phyloP scores from a whole-genome alignment of 176 grass and related monocot genomes.

The Eleusine indica region DNA sequence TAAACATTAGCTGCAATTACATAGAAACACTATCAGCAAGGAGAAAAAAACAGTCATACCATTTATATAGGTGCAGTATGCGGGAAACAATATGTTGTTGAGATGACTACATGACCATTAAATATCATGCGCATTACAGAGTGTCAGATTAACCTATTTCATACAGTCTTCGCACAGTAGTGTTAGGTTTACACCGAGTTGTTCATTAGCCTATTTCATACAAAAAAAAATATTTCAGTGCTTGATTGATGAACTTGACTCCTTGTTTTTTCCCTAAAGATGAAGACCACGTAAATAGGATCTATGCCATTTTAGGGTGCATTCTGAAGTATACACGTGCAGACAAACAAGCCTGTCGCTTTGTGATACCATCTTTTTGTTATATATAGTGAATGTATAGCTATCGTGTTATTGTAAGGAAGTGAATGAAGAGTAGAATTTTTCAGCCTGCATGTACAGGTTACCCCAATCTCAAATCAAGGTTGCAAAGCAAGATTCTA shows the following conservation, averaged over 20 bases:
- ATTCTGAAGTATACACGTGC: not conserved
- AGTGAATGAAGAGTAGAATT: conserved; percentile 19
- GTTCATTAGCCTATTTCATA: not conserved
- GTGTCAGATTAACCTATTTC: not conserved
- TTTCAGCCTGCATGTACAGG: not conserved
- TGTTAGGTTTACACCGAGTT: not conserved
- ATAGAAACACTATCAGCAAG: conserved; percentile 46
- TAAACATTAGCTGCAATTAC: conserved; percentile 88
- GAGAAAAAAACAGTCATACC: not conserved
- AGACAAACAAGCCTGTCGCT: not conserved
- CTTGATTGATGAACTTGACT: not conserved
- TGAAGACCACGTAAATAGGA: not conserved
- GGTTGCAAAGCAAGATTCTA: conserved; percentile 1
- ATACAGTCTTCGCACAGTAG: not conserved
- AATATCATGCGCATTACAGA: not conserved
- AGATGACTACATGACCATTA: conserved; percentile 8
- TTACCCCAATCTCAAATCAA: conserved; percentile 13
- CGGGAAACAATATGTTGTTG: not conserved
- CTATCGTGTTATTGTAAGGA: conserved; percentile 2
- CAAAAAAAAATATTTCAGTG: not conserved
- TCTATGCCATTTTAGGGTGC: not conserved
- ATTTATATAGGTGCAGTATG: not conserved
- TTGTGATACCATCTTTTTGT: not conserved
- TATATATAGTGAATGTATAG: not conserved
- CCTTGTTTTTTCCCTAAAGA: not conserved